phyloP scores from a whole-genome alignment of 2,329 filamentous ascomycete genomes.

The Phyllachora maydis region DNA sequence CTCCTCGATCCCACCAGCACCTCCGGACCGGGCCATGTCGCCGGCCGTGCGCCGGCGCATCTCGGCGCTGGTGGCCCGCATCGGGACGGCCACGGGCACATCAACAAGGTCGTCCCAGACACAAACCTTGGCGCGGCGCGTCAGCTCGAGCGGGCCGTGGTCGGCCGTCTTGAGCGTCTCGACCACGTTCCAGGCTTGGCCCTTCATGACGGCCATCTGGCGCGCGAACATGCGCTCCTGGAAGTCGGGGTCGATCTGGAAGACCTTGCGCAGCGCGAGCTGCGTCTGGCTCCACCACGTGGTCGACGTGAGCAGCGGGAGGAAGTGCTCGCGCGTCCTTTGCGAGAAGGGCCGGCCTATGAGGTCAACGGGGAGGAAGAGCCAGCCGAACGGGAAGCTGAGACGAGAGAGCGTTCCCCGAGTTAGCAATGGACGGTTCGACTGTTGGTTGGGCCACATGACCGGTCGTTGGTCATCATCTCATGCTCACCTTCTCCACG shows the following conservation, averaged over 20 bases:
- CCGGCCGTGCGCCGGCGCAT: constrained; percentile 44
- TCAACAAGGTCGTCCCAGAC: constrained; percentile 98
- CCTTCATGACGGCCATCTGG: constrained; percentile 97
- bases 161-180: constrained; percentile 87
- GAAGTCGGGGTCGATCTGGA: constrained; percentile 85
- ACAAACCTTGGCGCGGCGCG: constrained; percentile 72
- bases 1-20: constrained; percentile 48
- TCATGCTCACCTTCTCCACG: constrained; percentile 36
- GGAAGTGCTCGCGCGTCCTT: constrained; percentile 80
- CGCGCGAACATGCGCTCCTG: constrained; percentile 98
- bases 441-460: no score
- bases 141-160: constrained; percentile 85
- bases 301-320: constrained; percentile 86
- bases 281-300: constrained; percentile 96
- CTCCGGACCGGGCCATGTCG: constrained; percentile 16
- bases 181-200: constrained; percentile 97
- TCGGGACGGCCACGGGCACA: constrained; percentile 79
- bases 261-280: constrained; percentile 64
- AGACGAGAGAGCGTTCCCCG: not conserved
- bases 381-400: constrained; percentile 95
- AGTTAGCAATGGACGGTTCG: not conserved
- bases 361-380: constrained; percentile 87
- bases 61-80: constrained; percentile 71
- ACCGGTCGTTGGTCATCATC: no score
- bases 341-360: constrained; percentile 94